These are phyloP conservation scores for Gentiana dahurica DNA, from an alignment of 257 asterid genomes.

Conservation along the genomic window DNA sequence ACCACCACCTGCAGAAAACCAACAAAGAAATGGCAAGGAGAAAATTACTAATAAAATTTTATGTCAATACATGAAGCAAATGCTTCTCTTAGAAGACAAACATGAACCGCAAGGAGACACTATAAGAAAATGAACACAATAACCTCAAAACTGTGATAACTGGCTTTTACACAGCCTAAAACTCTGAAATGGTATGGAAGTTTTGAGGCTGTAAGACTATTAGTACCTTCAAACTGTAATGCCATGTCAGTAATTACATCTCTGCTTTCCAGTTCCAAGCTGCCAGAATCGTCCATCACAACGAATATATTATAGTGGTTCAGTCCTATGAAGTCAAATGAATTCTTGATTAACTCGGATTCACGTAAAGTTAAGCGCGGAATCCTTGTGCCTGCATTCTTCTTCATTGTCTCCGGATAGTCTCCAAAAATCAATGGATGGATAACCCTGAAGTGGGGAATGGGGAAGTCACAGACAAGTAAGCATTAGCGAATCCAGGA, in stretches of 20 bases:
- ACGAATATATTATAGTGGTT: conserved; percentile 28
- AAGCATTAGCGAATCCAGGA: no score
- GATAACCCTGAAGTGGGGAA: conserved; percentile 28
- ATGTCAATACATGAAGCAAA: no score
- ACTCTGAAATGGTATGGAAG: no score
- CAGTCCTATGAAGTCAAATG: conserved; percentile 44
- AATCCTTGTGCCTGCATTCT: conserved; percentile 32
- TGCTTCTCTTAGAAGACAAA: no score
- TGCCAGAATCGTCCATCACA: conserved; percentile 22
- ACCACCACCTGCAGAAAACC: neutral
- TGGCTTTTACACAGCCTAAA: no score
- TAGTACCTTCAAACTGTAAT: conserved; percentile 11
- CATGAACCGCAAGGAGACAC: no score
- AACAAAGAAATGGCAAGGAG: neutral
- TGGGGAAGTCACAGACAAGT: neutral
- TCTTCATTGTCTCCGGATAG: conserved; percentile 44
- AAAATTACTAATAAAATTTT: neutral
- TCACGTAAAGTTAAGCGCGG: conserved; percentile 37
- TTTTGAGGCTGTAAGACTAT: neutral
- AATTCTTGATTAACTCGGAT: conserved; percentile 38
- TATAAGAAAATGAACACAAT: neutral
- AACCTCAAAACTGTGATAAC: neutral
- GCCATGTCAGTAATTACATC: conserved; percentile 30
- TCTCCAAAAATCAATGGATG: conserved; percentile 46
- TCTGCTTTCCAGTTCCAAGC: conserved; percentile 6